A percentile compares a stretch with the other conserved stretches of the same genome.
phyloP scores from a whole-genome alignment of 2,329 filamentous ascomycete genomes.

The Gliomastix tumulicola region DNA sequence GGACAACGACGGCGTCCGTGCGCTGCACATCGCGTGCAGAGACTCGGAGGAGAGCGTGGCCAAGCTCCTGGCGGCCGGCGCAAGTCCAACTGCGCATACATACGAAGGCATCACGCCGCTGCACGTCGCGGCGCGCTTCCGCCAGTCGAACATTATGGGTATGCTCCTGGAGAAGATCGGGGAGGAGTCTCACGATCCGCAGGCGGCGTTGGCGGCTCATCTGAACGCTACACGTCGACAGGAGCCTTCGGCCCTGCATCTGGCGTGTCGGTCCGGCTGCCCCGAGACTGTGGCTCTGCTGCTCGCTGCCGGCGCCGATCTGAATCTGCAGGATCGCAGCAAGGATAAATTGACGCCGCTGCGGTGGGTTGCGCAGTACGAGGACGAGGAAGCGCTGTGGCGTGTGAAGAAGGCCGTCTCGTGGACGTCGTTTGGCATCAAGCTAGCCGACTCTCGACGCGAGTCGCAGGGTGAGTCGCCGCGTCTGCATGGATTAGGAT shows the following conservation, averaged over 20 bases:
- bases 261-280: not conserved
- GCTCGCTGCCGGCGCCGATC: not conserved
- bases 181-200: not conserved
- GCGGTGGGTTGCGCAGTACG: not conserved
- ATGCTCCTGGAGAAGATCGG: not conserved
- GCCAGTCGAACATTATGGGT: not conserved
- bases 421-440: not conserved
- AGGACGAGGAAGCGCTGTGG: not conserved
- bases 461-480: not conserved
- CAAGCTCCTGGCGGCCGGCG: not conserved
- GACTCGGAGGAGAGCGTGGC: not conserved
- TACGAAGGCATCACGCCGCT: not conserved
- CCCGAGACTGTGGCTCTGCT: not conserved
- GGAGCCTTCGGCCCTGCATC: too few species aligned
- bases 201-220: not conserved
- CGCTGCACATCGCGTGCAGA: not conserved
- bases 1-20: not conserved
- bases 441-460: not conserved
- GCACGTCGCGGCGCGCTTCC: not conserved
- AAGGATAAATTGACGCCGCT: not conserved
- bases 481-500: not conserved
- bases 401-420: not conserved
- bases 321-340: too few species aligned
- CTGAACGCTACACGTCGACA: accelerated
- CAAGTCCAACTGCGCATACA: not conserved